Conservation (phyloP, 2,329 filamentous ascomycete species). For the Colletotrichum tamarilloi region DNA sequence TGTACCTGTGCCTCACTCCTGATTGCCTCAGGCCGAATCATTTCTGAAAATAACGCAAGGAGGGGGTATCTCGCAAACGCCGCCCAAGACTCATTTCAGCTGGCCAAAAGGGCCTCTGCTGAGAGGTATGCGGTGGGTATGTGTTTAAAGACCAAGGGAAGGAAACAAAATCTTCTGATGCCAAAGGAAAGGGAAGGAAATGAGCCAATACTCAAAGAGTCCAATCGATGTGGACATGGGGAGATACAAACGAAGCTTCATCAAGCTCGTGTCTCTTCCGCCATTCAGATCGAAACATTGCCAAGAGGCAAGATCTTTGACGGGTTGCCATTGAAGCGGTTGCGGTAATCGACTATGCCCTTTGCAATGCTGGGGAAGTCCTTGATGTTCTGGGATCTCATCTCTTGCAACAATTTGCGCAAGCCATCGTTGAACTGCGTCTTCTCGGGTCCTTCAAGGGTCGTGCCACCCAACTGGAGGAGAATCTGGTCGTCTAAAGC, state of each 20-base stretch:
- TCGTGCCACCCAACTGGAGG: slow-evolving; percentile 75
- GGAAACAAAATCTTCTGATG: slow-evolving; percentile 25
- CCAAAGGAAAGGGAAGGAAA: slow-evolving; percentile 7
- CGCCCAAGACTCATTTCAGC: slow-evolving; percentile 11
- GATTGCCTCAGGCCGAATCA: slow-evolving; percentile 26
- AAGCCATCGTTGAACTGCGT: slow-evolving; percentile 72
- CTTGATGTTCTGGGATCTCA: slow-evolving; percentile 68
- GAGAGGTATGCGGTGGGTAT: background rate
- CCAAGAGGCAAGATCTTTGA: slow-evolving; percentile 72
- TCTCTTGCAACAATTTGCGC: slow-evolving; percentile 67
- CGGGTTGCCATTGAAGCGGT: slow-evolving; percentile 72
- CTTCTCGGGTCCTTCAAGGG: slow-evolving; percentile 70
- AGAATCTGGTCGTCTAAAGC: slow-evolving; percentile 78
- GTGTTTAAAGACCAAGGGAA: slow-evolving; percentile 32
- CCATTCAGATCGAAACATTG: slow-evolving; percentile 51
- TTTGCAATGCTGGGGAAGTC: slow-evolving; percentile 76
- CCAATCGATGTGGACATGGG: background rate
- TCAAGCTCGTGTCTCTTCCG: slow-evolving; percentile 7
- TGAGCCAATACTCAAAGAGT: slow-evolving; percentile 7
- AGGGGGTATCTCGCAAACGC: slow-evolving; percentile 34
- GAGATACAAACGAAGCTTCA: background rate
- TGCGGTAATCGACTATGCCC: slow-evolving; percentile 75
- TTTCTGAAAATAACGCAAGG: slow-evolving; percentile 34
- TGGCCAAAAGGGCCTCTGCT: slow-evolving; percentile 5
- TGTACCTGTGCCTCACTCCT: slow-evolving; percentile 29